Evolutionary conservation across 192 early-diverging fungal genomes (phyloP), one percentile per base, ranked within the genome.

Genomic region (Paraglomus occultum): DNA sequence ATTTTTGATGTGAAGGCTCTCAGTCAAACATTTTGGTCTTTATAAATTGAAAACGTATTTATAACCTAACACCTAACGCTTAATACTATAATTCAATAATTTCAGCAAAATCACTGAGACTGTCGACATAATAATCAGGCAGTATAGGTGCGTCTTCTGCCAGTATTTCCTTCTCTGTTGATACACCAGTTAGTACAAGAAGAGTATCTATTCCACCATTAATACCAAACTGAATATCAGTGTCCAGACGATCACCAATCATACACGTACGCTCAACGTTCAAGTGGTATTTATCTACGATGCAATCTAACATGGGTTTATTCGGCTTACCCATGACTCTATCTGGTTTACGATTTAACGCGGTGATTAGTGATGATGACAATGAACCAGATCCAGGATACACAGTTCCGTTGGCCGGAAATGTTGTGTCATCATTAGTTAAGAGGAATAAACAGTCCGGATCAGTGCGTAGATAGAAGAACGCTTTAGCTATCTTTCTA

Each of bases 241-340:
- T 99, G 76, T 96, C 91, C 46, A 98, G 79, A 31, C 94, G 83
- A 74, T 99, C 97, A 23, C 97, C 97, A 49, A 99, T 89, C 97
- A 99, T 99, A 78, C 91, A 95, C 6, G 95, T 94, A 51, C 89
- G 80, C 10, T 76, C 55, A 0, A 85, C 88, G 64, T 98, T 90
- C 5, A 98, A 82, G 54, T 89, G 82, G 72, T 87, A 93, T 84
- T 90, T 90, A 45, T 89, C 80, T 51, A 94, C 79, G 63, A 99
- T 95, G 55, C 90, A 89, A 61, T 99, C 93, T 51, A 99, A 77
- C 95, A 99, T 98, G 10, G 89, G 89, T 70, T 89, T 84, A 72
- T 92, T 88, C 9, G 97, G 97, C 75, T 99, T 99, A 18, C 97
- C 97, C 63, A 98, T 81, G 54, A 98, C 86, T 4, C 79, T 73